These are phyloP conservation scores for Geosiphon pyriformis DNA, from an alignment of 192 early-diverging fungal genomes.

Conservation along the genomic window DNA sequence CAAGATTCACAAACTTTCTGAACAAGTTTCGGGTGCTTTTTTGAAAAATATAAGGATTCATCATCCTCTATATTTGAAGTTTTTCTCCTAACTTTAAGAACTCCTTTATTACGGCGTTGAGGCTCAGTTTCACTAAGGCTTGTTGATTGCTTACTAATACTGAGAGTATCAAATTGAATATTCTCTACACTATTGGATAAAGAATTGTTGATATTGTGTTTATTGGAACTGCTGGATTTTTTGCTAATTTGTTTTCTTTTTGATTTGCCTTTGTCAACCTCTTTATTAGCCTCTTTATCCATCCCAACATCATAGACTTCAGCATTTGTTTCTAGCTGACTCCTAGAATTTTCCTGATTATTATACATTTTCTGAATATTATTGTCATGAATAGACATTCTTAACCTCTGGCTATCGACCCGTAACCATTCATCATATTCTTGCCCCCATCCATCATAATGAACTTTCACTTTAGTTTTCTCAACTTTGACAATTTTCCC, in stretches of 20 bases:
- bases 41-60: not conserved
- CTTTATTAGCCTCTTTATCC: not conserved
- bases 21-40: constrained; percentile 2
- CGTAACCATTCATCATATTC: constrained; percentile 53
- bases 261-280: not conserved
- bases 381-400: constrained; percentile 4
- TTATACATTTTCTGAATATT: not conserved
- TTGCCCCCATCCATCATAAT: constrained; percentile 47
- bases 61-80: not conserved
- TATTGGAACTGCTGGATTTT: not conserved
- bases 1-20: constrained; percentile 20
- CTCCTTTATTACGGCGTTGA: not conserved
- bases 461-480: constrained; percentile 40
- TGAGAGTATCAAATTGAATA: not conserved
- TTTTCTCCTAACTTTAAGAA: not conserved
- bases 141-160: not conserved
- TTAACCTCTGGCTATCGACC: constrained; percentile 41
- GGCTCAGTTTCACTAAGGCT: not conserved
- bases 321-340: not conserved
- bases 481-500: constrained; percentile 37
- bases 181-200: not conserved
- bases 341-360: not conserved
- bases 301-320: not conserved
- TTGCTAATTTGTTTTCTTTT: not conserved
- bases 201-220: not conserved